Evolutionary conservation across 2,329 filamentous ascomycete genomes (phyloP).

Genomic region (Ascomycota sp.): DNA sequence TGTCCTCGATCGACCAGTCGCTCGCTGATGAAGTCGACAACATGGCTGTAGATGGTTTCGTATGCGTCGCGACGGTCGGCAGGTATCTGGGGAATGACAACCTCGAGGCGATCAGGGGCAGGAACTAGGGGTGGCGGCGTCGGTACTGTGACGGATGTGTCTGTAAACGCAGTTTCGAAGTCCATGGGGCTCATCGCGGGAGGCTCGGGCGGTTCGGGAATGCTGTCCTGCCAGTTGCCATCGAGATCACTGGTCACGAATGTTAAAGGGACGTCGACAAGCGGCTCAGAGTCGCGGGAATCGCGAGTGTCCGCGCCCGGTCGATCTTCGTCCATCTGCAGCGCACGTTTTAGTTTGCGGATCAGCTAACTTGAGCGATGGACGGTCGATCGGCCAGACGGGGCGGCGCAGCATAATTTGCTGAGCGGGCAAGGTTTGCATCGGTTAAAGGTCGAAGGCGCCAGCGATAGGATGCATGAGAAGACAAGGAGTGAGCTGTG

Average conservation of each 20-base stretch:
- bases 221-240: conserved; percentile 1
- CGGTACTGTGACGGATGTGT: not conserved
- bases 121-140: not conserved
- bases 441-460: too few relatives aligned
- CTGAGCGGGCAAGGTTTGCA: too few relatives aligned
- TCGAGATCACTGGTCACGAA: conserved; percentile 2
- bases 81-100: conserved; percentile 10
- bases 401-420: too few relatives aligned
- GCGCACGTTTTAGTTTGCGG: not conserved
- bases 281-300: not conserved
- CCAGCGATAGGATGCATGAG: too few relatives aligned
- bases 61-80: conserved; percentile 10
- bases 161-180: too few relatives aligned
- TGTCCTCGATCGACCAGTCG: conserved; percentile 7
- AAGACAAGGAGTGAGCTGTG: too few relatives aligned
- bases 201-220: not conserved
- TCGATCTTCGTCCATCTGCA: conserved; percentile 5
- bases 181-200: too few relatives aligned
- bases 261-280: conserved; percentile 3
- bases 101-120: conserved; percentile 7
- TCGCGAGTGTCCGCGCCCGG: not conserved
- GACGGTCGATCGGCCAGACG: too few relatives aligned
- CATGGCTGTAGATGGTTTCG: conserved; percentile 11
- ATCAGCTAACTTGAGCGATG: not conserved
- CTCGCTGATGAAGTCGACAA: conserved; percentile 15